These are phyloP conservation scores for Crithidia mellificae DNA, from an alignment of 208 protist genomes.

Conservation along the genomic window DNA sequence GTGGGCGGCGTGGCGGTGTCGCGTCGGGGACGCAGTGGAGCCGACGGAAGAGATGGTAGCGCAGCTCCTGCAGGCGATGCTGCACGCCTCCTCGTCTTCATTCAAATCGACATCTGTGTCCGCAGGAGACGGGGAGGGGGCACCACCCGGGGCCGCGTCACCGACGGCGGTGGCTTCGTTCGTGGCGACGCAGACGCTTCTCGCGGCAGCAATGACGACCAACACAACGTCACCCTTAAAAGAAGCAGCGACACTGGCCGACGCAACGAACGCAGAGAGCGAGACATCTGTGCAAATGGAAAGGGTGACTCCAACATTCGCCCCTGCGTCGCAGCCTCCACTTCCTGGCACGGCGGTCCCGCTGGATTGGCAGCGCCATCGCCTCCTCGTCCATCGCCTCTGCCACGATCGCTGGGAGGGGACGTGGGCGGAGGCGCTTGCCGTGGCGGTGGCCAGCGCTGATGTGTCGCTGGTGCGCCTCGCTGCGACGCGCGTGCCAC, in stretches of 20 bases:
- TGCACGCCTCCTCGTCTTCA: slow-evolving; percentile 22
- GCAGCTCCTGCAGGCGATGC: slow-evolving; percentile 52
- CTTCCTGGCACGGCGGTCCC: slow-evolving; percentile 34
- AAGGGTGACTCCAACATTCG: not conserved
- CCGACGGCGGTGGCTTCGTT: slow-evolving; percentile 3
- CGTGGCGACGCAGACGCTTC: slow-evolving; percentile 21
- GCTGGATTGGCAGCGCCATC: slow-evolving; percentile 38
- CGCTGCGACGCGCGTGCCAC: slow-evolving; percentile 42
- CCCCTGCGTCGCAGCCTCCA: not conserved
- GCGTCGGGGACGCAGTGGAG: slow-evolving; percentile 48
- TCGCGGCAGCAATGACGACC: slow-evolving; percentile 12
- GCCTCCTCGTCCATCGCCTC: slow-evolving; percentile 33
- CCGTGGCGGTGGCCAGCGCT: slow-evolving; percentile 45
- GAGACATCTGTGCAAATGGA: not conserved
- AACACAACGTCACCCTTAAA: not conserved
- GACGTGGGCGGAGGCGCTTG: slow-evolving; percentile 67
- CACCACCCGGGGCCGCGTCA: not conserved
- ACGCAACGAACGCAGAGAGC: not conserved
- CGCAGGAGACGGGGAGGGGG: not conserved
- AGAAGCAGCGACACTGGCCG: no score
- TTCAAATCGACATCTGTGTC: not conserved
- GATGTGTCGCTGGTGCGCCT: slow-evolving; percentile 36
- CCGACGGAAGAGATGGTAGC: slow-evolving; percentile 53
- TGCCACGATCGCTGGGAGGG: slow-evolving; percentile 63
- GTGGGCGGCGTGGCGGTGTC: slow-evolving; percentile 71